A percentile compares a stretch with the other conserved stretches of the same genome.
These are phyloP conservation scores for Spiromastix sp. DNA, from an alignment of 2,329 filamentous ascomycete genomes.

Conservation along the genomic window DNA sequence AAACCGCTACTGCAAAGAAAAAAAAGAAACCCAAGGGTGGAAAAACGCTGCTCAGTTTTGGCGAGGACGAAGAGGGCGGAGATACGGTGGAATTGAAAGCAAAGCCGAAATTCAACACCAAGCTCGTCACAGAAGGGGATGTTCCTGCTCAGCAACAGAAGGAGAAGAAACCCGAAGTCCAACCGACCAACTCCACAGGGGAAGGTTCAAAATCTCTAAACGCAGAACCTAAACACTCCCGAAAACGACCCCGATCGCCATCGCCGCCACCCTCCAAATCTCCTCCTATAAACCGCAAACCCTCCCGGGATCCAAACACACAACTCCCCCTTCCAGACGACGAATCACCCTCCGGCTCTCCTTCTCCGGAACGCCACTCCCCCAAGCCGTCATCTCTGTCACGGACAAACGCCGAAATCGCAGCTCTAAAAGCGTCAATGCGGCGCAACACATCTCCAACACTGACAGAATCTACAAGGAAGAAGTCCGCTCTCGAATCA, in stretches of 20 bases:
- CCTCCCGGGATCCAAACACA: constrained; percentile 29
- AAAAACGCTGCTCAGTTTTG: constrained; percentile 38
- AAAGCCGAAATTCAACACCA: constrained; percentile 41
- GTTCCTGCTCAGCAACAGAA: constrained; percentile 7
- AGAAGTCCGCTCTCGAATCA: constrained; percentile 37
- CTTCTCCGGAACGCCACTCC: constrained; percentile 15
- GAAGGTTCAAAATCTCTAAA: no score
- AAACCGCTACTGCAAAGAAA: constrained; percentile 28
- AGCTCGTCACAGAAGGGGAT: constrained; percentile 28
- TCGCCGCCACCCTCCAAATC: constrained; percentile 19
- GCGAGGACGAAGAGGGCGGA: constrained; percentile 31
- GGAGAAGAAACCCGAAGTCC: constrained; percentile 4
- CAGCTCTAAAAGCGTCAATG: constrained; percentile 38
- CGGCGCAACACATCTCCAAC: constrained; percentile 25
- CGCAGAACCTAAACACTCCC: no score
- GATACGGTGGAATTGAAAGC: constrained; percentile 25
- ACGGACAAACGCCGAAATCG: constrained; percentile 36
- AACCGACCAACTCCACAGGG: constrained; percentile 8
- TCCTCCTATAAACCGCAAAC: constrained; percentile 19
- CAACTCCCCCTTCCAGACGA: constrained; percentile 37
- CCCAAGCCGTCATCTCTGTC: constrained; percentile 27
- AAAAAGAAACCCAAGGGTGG: constrained; percentile 32
- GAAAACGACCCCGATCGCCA: constrained; percentile 26
- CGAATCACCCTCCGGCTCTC: constrained; percentile 30
- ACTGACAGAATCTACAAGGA: constrained; percentile 22